Percentiles rank a stretch among this genome's conserved stretches.
These are phyloP conservation scores for Persicaria maculosa DNA, from an alignment of 148 eudicot species.

Conservation along the genomic window DNA sequence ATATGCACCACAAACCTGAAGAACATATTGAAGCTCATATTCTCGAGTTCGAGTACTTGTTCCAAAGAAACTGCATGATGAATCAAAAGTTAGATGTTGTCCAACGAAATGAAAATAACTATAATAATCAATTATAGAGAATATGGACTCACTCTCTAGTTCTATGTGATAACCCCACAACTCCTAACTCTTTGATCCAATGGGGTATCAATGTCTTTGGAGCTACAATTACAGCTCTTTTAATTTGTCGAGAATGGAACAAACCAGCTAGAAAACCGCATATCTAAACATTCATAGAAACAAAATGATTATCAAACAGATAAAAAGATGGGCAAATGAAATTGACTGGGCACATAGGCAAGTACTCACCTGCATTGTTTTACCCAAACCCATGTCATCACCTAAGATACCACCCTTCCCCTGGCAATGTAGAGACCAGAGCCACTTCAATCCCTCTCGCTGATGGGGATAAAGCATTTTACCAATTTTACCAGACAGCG, in stretches of 20 bases:
- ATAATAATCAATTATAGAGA: not conserved
- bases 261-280: slow-evolving; percentile 83
- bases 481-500: slow-evolving; percentile 53
- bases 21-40: slow-evolving; percentile 82
- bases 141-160: slow-evolving; percentile 71
- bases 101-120: not conserved
- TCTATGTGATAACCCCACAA: slow-evolving; percentile 64
- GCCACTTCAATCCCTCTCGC: slow-evolving; percentile 94
- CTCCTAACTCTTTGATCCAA: slow-evolving; percentile 86
- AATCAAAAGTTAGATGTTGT: not conserved
- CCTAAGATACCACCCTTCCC: slow-evolving; percentile 97
- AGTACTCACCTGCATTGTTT: slow-evolving; percentile 91
- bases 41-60: slow-evolving; percentile 58
- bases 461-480: slow-evolving; percentile 91
- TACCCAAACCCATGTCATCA: slow-evolving; percentile 98
- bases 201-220: slow-evolving; percentile 94
- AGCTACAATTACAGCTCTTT: slow-evolving; percentile 80
- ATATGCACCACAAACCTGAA: slow-evolving; percentile 49
- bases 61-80: slow-evolving; percentile 63
- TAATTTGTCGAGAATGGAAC: slow-evolving; percentile 58
- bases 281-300: slow-evolving; percentile 36
- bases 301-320: not conserved
- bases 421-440: slow-evolving; percentile 92
- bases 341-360: slow-evolving; percentile 1
- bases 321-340: not conserved